Conservation (phyloP, 768 basidiomycete genomes). For the Naganishia friedmannii region DNA sequence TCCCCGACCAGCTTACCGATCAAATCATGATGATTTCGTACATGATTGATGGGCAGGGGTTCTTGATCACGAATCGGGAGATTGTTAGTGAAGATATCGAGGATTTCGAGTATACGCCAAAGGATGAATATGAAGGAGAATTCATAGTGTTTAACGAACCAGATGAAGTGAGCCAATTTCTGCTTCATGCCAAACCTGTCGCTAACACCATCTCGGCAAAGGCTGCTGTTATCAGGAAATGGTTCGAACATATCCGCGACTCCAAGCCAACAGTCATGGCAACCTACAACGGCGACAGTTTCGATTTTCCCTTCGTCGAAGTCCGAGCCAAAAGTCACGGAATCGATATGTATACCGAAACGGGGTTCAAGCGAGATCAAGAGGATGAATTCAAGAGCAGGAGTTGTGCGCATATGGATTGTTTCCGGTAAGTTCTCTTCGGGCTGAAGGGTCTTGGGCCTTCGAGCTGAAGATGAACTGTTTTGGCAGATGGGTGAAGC, state of each 20-base stretch:
- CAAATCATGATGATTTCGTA: conserved; percentile 99
- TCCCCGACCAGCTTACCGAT: conserved; percentile 90
- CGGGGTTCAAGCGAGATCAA: conserved; percentile 80
- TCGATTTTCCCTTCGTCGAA: conserved; percentile 96
- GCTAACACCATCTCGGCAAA: conserved; percentile 48
- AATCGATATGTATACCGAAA: conserved; percentile 94
- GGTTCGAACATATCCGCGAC: conserved; percentile 91
- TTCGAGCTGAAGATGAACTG: background rate
- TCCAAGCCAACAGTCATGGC: conserved; percentile 95
- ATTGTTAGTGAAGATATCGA: conserved; percentile 97
- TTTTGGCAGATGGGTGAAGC: conserved; percentile 76
- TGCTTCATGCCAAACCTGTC: background rate
- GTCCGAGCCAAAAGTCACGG: conserved; percentile 80
- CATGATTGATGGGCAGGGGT: conserved; percentile 93
- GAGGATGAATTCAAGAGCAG: conserved; percentile 95
- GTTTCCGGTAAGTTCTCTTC: conserved; percentile 64
- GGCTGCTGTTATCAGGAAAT: conserved; percentile 76
- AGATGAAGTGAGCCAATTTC: conserved; percentile 67
- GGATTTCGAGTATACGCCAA: conserved; percentile 98
- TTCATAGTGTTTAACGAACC: conserved; percentile 93
- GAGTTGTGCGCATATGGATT: conserved; percentile 95
- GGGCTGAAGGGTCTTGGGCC: background rate
- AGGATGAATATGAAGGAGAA: conserved; percentile 93
- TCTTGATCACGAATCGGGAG: conserved; percentile 93
- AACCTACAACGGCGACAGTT: conserved; percentile 98